Evolutionary conservation across 768 basidiomycete species (phyloP), one percentile per base, ranked within the genome.

Genomic region (Clitopilus hobsonii): DNA sequence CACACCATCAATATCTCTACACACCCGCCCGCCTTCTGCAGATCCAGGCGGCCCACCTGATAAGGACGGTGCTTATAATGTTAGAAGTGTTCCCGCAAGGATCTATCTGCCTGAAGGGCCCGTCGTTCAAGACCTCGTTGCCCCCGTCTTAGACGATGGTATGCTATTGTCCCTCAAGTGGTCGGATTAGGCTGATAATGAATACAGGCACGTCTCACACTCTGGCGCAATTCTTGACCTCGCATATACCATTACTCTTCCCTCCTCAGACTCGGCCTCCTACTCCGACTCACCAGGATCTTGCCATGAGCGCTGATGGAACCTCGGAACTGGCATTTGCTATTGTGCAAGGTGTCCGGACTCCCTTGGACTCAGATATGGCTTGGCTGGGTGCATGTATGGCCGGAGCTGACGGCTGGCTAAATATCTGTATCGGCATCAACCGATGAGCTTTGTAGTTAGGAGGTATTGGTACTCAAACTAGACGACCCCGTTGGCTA

Each of bases 311-410:
- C 38, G 68, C 65, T 5, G 71, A 72, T 22, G 55, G 65, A 7
- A 65, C 69, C 14, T 65, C 72, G 8, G 79, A 86, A 51, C 77
- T 89, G 29, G 94, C 91, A 11, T 88, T 84, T 61, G 82, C 88
- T 0, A 69, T 97, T 48, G 75, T 95, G 11, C 96, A 98, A 66
- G 96, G 97, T 11, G 85, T 98, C 18, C 69, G 80, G 2, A 71
- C 88, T 1, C 97, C 96, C 1, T 76, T 83, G 6, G 94, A 97
- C 26, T 80, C 93, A 5, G 96, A 98, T 65, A 78, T 98, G 70
- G 93, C 88, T 4, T 97, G 96, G 95, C 69, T 98, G n/a, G 89
- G 92, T 8, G 87, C 91, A 18, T 94, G 93, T 62, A 74, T 98
- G 70, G 84, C 88, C 11, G 94, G 94, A 6, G 92, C 94, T 11